Base-by-base conservation (phyloP, 2,329 filamentous ascomycete genomes). In the Polytolypa hystricis region DNA sequence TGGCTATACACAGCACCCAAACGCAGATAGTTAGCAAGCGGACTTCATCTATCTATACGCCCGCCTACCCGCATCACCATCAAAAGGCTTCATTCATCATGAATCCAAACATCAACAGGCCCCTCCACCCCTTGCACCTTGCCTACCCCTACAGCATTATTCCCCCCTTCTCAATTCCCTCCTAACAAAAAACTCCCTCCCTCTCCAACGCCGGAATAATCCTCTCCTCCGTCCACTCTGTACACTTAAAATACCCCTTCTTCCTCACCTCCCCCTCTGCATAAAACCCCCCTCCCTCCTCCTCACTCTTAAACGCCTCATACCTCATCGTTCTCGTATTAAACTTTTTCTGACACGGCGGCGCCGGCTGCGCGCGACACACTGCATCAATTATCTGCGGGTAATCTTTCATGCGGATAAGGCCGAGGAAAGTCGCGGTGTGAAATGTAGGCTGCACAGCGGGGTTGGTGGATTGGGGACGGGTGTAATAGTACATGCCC, bases 241-340 rank as follows among this genome's bases (percentile, higher is more conserved):
- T 39, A 39, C 37, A 39, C 21, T 39, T 39, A 14, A 39, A 39
- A 32, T 39, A 39, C 20, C 26, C 27, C 19, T 18, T 30, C 19
- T 18, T 30, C 20, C 33, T 16, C 33, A 35, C 37, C 28, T 39
- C 37, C 23, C 37, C 26, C 5, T 25, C 25, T 21, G 12, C 20
- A 32, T 39, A 39, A 31, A 39, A 39, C 18, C 37, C 35, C 37
- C 37, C 25, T n/a, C 12, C 20, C 17, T 25, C 20, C 5, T 27
- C 21, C 10, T 29, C 33, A 28, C 19, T 27, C 14, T 27, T 25
- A 28, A 35, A 21, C 4, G 28, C 33, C 20, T 39, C 37, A 23
- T 35, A 39, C 33, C 27, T 39, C 37, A 39, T 39, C 21, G 12
- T 39, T 29, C 4, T 17, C 17, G 21, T 28, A 10, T 39, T 35